Percentiles rank a stretch among this genome's conserved stretches.
phyloP scores from a whole-genome alignment of 768 basidiomycete genomes.

The Cystofilobasidium macerans region DNA sequence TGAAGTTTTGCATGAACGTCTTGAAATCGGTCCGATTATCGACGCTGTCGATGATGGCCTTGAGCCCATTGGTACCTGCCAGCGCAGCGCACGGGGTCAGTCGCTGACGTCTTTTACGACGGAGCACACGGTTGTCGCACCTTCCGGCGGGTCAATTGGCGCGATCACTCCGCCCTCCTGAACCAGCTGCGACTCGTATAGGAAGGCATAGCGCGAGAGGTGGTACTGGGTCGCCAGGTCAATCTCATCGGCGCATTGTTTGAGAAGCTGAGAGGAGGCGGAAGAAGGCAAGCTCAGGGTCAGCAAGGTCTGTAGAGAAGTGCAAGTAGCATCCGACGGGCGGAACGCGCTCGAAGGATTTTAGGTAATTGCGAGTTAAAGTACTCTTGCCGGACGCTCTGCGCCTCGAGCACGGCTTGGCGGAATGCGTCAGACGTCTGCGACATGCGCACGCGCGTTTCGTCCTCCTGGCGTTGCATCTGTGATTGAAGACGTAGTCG shows the following conservation, averaged over 20 bases:
- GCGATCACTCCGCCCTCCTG: conserved; percentile 78
- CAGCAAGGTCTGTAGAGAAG: neutral
- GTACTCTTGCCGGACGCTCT: conserved; percentile 86
- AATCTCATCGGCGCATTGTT: conserved; percentile 90
- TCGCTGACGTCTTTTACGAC: neutral
- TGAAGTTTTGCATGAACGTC: conserved; percentile 93
- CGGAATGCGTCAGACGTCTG: conserved; percentile 75
- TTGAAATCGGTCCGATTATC: conserved; percentile 93
- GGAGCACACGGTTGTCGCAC: no score
- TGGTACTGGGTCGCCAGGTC: conserved; percentile 98
- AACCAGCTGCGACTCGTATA: conserved; percentile 81
- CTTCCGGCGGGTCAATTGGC: conserved; percentile 42
- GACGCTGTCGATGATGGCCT: conserved; percentile 75
- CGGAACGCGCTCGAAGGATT: conserved; percentile 66
- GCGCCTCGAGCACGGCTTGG: conserved; percentile 80
- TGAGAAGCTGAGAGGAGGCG: conserved; percentile 53
- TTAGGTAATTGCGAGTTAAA: conserved; percentile 95
- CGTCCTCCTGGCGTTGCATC: conserved; percentile 90
- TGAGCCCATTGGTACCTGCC: conserved; percentile 53
- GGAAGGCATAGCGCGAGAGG: conserved; percentile 81
- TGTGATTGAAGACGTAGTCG: conserved; percentile 36
- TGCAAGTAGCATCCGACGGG: neutral
- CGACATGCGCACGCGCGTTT: conserved; percentile 75
- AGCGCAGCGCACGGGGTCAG: neutral
- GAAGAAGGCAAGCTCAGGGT: neutral